Evolutionary conservation across 768 basidiomycete species (phyloP).

Genomic region (Candolleomyces aberdarensis): DNA sequence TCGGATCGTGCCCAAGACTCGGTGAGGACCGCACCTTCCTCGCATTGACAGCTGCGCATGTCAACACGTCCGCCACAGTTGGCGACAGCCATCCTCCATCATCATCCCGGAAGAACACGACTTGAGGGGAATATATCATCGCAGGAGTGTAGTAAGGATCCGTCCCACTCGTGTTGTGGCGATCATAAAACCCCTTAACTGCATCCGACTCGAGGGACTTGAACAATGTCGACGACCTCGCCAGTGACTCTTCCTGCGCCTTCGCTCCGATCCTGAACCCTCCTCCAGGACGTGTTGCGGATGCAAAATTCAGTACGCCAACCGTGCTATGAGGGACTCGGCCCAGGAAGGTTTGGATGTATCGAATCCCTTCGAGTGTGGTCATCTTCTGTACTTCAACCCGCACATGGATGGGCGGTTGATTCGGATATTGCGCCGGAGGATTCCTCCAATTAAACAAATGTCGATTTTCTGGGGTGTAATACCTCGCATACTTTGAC

Average conservation of each 20-base stretch:
- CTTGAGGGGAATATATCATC: constrained; percentile 67
- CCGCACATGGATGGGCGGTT: neutral
- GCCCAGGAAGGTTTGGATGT: neutral
- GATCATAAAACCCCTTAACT: constrained; percentile 56
- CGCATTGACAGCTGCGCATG: constrained; percentile 73
- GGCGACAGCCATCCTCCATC: constrained; percentile 53
- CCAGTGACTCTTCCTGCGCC: constrained; percentile 78
- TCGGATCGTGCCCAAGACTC: neutral
- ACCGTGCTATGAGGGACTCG: neutral
- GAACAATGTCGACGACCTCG: constrained; percentile 71
- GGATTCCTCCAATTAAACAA: neutral
- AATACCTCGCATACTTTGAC: neutral
- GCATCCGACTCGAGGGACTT: constrained; percentile 53
- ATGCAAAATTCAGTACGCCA: constrained; percentile 71
- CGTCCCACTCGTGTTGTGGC: constrained; percentile 33
- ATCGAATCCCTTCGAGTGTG: neutral
- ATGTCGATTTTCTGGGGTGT: neutral
- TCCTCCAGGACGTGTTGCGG: constrained; percentile 71
- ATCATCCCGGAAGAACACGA: constrained; percentile 62
- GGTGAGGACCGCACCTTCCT: constrained; percentile 15
- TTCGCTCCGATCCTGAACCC: constrained; percentile 71
- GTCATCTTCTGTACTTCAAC: neutral
- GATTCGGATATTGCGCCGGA: neutral
- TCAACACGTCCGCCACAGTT: constrained; percentile 59
- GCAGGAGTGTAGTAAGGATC: constrained; percentile 62